Percentiles rank a stretch among this genome's conserved stretches.
Evolutionary conservation across 2,329 filamentous ascomycete species (phyloP).

Genomic region (Paramyrothecium roridum): DNA sequence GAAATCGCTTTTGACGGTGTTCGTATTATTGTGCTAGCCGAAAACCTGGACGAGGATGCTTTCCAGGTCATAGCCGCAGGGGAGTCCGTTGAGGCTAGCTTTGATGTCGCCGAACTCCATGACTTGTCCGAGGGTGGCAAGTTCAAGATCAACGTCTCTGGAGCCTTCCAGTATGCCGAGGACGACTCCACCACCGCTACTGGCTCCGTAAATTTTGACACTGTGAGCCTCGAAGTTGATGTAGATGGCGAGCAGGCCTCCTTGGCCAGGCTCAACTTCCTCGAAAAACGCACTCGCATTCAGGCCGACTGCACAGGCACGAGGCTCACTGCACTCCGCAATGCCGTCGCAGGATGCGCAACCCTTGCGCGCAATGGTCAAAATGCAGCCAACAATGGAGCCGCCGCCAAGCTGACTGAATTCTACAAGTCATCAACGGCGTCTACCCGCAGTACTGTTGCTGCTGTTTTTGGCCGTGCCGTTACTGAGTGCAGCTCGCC

Average conservation of each 20-base stretch:
- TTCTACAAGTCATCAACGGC: slow-evolving; percentile 55
- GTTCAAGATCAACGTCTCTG: slow-evolving; percentile 50
- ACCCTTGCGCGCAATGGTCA: slow-evolving; percentile 16
- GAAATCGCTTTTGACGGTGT: slow-evolving; percentile 45
- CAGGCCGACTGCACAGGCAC: slow-evolving; percentile 48
- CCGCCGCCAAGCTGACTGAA: slow-evolving; percentile 42
- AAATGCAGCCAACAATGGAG: slow-evolving; percentile 40
- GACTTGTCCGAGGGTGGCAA: slow-evolving; percentile 42
- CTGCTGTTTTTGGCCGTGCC: slow-evolving; percentile 41
- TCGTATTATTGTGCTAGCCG: slow-evolving; percentile 40
- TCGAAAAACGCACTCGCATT: slow-evolving; percentile 44
- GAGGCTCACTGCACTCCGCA: slow-evolving; percentile 32
- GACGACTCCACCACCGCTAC: slow-evolving; percentile 44
- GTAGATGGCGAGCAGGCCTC: slow-evolving; percentile 54
- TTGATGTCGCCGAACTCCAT: slow-evolving; percentile 50
- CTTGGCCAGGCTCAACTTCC: slow-evolving; percentile 39
- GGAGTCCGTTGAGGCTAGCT: slow-evolving; percentile 43
- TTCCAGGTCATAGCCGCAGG: slow-evolving; percentile 42
- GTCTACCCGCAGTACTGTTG: slow-evolving; percentile 39
- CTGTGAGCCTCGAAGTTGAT: slow-evolving; percentile 53
- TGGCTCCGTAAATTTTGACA: slow-evolving; percentile 48
- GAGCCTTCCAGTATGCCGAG: slow-evolving; percentile 50
- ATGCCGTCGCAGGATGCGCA: slow-evolving; percentile 48
- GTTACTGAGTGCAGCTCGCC: slow-evolving; percentile 47
- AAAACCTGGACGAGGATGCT: slow-evolving; percentile 36